These are phyloP conservation scores for Ambrosia hybrid DNA, from an alignment of 140 eudicot genomes.

Conservation along the genomic window DNA sequence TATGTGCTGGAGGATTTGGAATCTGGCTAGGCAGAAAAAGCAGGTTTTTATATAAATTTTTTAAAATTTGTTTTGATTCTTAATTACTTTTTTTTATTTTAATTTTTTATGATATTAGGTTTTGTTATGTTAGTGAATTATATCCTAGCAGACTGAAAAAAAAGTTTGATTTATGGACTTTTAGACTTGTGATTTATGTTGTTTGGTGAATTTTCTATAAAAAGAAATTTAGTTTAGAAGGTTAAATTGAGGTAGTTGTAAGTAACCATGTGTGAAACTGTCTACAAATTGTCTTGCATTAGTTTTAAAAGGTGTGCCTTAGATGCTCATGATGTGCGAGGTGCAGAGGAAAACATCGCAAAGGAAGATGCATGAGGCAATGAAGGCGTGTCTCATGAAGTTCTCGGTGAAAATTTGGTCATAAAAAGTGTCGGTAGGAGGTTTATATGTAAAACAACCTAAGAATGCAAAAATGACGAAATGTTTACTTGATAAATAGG, in stretches of 20 bases:
- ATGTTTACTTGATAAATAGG: too few species aligned
- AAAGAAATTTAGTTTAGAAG: constrained; percentile 3
- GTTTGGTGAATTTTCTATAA: constrained; percentile 7
- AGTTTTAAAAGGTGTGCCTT: too few species aligned
- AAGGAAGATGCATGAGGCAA: too few species aligned
- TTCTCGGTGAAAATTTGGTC: too few species aligned
- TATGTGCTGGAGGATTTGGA: constrained; percentile 99
- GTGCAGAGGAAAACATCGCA: too few species aligned
- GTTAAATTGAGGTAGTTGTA: constrained; percentile 1
- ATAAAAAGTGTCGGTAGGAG: too few species aligned
- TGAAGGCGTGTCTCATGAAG: too few species aligned
- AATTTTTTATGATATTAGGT: constrained; percentile 1
- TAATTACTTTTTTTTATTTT: not conserved
- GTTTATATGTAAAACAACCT: too few species aligned
- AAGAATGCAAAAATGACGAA: too few species aligned
- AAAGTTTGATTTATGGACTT: constrained; percentile 9
- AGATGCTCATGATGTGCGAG: too few species aligned
- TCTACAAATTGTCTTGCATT: not conserved
- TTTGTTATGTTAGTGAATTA: not conserved
- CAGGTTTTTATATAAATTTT: constrained; percentile 46
- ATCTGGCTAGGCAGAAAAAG: constrained; percentile 98
- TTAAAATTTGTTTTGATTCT: not conserved
- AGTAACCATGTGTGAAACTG: not conserved
- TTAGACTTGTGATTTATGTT: constrained; percentile 3
- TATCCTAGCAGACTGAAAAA: not conserved